These are phyloP conservation scores for Protea cynaroides DNA, from an alignment of 164 flowering plant species.

Conservation along the genomic window DNA sequence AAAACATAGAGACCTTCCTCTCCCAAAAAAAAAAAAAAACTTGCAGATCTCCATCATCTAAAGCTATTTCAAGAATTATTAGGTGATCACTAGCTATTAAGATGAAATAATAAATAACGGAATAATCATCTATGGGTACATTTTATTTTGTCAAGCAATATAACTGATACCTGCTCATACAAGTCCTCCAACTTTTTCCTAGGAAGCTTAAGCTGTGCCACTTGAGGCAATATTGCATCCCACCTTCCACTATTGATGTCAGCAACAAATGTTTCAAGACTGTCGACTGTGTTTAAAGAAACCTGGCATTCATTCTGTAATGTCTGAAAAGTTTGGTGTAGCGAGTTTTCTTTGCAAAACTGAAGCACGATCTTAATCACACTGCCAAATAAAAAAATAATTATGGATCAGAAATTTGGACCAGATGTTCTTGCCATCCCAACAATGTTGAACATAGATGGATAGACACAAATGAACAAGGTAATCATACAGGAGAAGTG, in stretches of 20 bases:
- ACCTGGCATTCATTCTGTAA: conserved; percentile 95
- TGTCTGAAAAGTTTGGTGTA: conserved; percentile 90
- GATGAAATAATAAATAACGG: no score
- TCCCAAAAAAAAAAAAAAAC: no score
- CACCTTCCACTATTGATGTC: conserved; percentile 94
- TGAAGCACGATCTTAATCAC: conserved; percentile 96
- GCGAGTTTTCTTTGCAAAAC: conserved; percentile 94
- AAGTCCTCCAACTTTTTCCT: conserved; percentile 91
- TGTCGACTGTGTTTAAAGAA: conserved; percentile 92
- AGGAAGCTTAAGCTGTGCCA: conserved; percentile 93
- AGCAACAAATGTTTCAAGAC: conserved; percentile 87
- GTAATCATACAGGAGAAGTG: no score
- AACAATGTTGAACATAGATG: background rate
- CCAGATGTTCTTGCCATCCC: background rate
- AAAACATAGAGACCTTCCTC: no score
- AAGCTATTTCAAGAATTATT: no score
- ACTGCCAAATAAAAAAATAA: conserved; percentile 46
- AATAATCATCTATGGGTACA: background rate
- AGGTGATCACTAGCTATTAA: no score
- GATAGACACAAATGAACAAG: conserved; percentile 1
- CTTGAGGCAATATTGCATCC: conserved; percentile 96
- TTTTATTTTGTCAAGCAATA: background rate
- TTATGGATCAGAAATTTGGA: background rate
- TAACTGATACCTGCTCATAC: conserved; percentile 76
- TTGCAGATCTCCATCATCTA: no score